Conservation (phyloP, 2,329 filamentous ascomycete genomes). For the Pseudopyrenochaeta lycopersici region DNA sequence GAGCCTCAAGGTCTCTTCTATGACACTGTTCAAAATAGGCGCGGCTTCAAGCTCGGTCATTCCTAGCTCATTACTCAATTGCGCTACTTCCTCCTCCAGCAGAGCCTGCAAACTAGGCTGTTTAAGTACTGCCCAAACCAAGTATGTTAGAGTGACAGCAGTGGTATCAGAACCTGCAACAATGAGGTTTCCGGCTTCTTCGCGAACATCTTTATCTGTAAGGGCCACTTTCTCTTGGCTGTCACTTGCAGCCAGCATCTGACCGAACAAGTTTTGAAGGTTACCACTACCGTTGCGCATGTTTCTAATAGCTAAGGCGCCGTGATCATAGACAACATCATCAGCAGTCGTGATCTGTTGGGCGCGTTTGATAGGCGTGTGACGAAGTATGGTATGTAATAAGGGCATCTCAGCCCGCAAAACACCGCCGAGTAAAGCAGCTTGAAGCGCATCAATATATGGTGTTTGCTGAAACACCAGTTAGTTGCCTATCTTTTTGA, state of each 20-base stretch:
- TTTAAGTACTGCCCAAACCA: constrained; percentile 44
- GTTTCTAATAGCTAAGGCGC: constrained; percentile 21
- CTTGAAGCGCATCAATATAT: constrained; percentile 42
- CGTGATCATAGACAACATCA: constrained; percentile 17
- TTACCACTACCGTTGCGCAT: constrained; percentile 24
- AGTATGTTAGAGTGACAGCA: constrained; percentile 43
- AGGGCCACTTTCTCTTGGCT: constrained; percentile 30
- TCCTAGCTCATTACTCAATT: constrained; percentile 21
- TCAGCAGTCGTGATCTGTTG: constrained; percentile 19
- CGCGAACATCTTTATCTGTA: constrained; percentile 36
- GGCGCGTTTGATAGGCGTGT: constrained; percentile 7
- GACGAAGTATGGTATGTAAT: constrained; percentile 26
- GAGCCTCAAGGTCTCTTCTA: constrained; percentile 51
- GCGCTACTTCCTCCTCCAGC: constrained; percentile 34
- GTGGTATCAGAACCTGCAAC: constrained; percentile 49
- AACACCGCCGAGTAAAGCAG: constrained; percentile 36
- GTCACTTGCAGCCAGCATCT: constrained; percentile 22
- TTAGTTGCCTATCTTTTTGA: not conserved
- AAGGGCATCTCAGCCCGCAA: constrained; percentile 44
- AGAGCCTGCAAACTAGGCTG: constrained; percentile 24
- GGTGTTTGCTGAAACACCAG: constrained; percentile 18
- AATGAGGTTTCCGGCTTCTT: constrained; percentile 43
- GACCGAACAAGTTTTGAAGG: constrained; percentile 22
- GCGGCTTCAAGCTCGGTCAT: constrained; percentile 37
- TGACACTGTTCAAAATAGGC: constrained; percentile 46